Percentiles rank a stretch among this genome's conserved stretches.
phyloP scores from a whole-genome alignment of 2,329 filamentous ascomycete genomes.

The Colletotrichum cuscutae region DNA sequence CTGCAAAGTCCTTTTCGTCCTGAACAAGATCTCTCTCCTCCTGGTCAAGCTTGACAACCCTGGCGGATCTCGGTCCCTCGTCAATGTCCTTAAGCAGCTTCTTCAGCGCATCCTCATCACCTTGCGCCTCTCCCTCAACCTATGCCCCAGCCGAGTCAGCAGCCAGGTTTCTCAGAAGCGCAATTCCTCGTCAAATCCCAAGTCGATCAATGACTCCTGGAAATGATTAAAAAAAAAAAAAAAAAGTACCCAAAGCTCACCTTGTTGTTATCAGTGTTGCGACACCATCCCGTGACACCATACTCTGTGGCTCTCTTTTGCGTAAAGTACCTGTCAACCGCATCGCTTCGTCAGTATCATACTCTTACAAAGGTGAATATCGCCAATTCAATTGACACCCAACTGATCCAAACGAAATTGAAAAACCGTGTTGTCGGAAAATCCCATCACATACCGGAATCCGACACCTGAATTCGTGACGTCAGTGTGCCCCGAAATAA shows the following conservation, averaged over 20 bases:
- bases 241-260: conserved; percentile 43
- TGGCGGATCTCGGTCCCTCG: conserved; percentile 76
- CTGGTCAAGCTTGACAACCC: conserved; percentile 79
- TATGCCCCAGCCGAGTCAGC: conserved; percentile 49
- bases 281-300: conserved; percentile 69
- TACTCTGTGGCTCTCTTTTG: conserved; percentile 60
- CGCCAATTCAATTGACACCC: neutral
- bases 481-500: conserved; percentile 39
- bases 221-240: neutral
- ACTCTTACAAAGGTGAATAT: no score
- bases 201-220: neutral
- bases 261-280: conserved; percentile 67
- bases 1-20: conserved; percentile 74
- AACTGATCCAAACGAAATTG: neutral
- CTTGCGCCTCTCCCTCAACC: conserved; percentile 93
- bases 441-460: conserved; percentile 55
- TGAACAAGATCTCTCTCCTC: conserved; percentile 72
- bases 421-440: neutral
- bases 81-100: conserved; percentile 81
- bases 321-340: conserved; percentile 61
- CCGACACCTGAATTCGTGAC: conserved; percentile 58
- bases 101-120: conserved; percentile 70
- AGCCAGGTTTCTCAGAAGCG: neutral
- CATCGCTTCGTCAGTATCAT: neutral
- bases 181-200: neutral